Conservation (phyloP, 2,329 filamentous ascomycete species). For the Thermothelomyces thermophilus region DNA sequence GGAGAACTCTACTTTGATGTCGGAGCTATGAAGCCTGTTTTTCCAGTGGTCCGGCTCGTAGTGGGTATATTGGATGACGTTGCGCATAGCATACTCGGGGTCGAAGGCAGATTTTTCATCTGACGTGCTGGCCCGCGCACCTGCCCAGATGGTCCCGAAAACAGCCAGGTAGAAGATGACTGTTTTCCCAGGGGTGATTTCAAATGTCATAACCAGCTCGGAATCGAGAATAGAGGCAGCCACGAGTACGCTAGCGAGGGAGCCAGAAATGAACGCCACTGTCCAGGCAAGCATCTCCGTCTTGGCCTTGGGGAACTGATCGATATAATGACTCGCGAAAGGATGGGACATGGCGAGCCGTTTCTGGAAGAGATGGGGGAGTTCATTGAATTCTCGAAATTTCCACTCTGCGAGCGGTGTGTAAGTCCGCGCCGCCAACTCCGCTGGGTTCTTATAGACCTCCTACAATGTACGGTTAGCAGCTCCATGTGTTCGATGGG, state of each 20-base stretch:
- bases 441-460: constrained; percentile 87
- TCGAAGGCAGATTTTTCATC: constrained; percentile 88
- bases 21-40: constrained; percentile 82
- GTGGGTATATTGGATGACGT: constrained; percentile 88
- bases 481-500: no score
- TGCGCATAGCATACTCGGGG: constrained; percentile 79
- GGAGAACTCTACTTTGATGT: constrained; percentile 86
- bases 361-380: constrained; percentile 85
- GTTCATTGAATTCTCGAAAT: constrained; percentile 95
- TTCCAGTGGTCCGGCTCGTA: constrained; percentile 89
- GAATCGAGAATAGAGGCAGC: constrained; percentile 82
- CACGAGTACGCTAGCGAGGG: constrained; percentile 77
- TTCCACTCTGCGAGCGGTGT: constrained; percentile 96
- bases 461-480: constrained; percentile 48
- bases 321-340: constrained; percentile 84
- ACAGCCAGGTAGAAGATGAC: constrained; percentile 86
- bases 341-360: constrained; percentile 91
- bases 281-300: constrained; percentile 79
- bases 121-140: constrained; percentile 74
- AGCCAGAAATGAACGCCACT: constrained; percentile 79
- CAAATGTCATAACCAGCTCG: constrained; percentile 84
- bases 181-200: constrained; percentile 81
- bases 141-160: constrained; percentile 75
- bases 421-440: constrained; percentile 82
- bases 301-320: constrained; percentile 95